Conservation (phyloP, 2,329 filamentous ascomycete species). For the Aureobasidium lini region DNA sequence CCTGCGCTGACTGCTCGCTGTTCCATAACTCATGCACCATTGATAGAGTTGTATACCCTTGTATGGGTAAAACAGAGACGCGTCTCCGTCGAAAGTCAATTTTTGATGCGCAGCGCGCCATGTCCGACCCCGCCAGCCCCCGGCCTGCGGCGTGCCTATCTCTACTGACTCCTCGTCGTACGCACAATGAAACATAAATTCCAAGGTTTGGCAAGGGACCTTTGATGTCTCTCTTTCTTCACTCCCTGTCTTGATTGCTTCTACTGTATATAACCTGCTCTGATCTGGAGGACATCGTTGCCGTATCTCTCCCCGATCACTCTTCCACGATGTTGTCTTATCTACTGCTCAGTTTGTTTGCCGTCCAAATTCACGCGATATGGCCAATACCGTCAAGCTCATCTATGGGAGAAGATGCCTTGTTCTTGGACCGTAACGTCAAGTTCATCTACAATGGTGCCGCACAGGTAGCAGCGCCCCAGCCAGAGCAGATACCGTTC, state of each 20-base stretch:
- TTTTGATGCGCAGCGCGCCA: slow-evolving; percentile 5
- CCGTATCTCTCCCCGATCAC: not conserved
- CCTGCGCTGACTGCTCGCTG: not conserved
- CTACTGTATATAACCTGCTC: not conserved
- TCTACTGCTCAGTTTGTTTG: slow-evolving; percentile 7
- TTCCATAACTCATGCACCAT: not conserved
- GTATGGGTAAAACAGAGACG: not conserved
- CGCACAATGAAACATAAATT: slow-evolving; percentile 9
- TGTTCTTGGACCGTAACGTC: slow-evolving; percentile 34
- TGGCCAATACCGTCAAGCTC: slow-evolving; percentile 37
- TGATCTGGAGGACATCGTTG: not conserved
- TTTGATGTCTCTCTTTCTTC: not conserved
- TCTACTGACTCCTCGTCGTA: not conserved
- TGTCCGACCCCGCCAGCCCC: slow-evolving; percentile 6
- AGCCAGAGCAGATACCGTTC: slow-evolving; percentile 5
- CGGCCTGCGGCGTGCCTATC: slow-evolving; percentile 1
- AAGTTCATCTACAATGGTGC: slow-evolving; percentile 31
- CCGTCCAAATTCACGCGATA: slow-evolving; percentile 28
- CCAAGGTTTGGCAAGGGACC: slow-evolving; percentile 7
- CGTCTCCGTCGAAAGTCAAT: slow-evolving; percentile 1
- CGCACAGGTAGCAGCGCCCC: slow-evolving; percentile 19
- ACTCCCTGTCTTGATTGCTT: not conserved
- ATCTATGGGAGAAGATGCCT: slow-evolving; percentile 30
- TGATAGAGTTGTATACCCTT: not conserved
- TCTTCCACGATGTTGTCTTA: not conserved